Conservation (phyloP, 106 monocot species). For the Iris macrosiphon region DNA sequence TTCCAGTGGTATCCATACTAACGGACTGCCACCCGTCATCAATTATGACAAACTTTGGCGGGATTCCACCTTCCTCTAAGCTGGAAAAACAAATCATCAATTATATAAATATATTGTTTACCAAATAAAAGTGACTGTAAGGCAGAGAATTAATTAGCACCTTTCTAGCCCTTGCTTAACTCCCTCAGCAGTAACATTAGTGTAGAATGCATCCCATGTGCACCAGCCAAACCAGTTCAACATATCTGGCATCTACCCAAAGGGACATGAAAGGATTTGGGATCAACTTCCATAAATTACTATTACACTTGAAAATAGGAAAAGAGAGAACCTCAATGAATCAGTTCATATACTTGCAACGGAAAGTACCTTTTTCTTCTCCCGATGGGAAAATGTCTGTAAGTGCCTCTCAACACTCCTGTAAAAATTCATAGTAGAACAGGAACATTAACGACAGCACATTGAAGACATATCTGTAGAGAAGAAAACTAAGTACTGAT, state of each 20-base stretch:
- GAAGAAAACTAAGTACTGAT: no score
- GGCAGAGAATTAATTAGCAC: conserved; percentile 12
- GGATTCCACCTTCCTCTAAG: conserved; percentile 44
- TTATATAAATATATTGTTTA: not conserved
- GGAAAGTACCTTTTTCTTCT: conserved; percentile 58
- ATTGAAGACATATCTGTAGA: no score
- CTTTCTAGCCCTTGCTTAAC: conserved; percentile 54
- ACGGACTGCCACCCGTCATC: conserved; percentile 79
- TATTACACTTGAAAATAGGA: not conserved
- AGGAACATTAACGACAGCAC: not conserved
- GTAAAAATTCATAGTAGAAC: not conserved
- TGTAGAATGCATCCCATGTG: conserved; percentile 91
- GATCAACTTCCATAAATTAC: not conserved
- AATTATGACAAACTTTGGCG: conserved; percentile 60
- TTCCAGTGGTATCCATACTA: conserved; percentile 42
- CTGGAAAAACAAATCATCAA: conserved; percentile 18
- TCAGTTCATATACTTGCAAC: not conserved
- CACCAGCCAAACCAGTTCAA: conserved; percentile 91
- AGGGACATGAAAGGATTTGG: not conserved
- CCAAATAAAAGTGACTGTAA: not conserved
- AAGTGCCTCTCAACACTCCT: conserved; percentile 62
- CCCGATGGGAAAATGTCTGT: conserved; percentile 63
- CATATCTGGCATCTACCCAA: conserved; percentile 55
- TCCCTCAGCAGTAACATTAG: conserved; percentile 56
- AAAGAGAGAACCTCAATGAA: not conserved